Percentiles rank a stretch among this genome's conserved stretches.
phyloP scores from a whole-genome alignment of 2,329 filamentous ascomycete species.

The Madurella fahalii region DNA sequence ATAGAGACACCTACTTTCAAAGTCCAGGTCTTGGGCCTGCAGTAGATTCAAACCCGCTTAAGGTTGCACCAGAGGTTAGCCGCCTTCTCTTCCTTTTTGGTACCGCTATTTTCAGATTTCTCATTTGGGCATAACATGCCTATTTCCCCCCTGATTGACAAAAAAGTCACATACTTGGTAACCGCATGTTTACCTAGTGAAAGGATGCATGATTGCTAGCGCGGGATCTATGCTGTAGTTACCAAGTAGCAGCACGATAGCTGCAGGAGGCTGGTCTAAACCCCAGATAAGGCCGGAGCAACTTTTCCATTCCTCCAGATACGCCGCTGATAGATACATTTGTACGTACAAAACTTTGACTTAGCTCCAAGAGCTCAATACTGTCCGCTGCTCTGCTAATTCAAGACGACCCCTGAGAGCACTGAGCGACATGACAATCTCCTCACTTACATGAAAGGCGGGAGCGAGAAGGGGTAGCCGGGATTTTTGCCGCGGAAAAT shows the following conservation, averaged over 20 bases:
- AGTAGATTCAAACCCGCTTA: no score
- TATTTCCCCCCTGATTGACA: no score
- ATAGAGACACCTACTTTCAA: no score
- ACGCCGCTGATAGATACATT: constrained; percentile 14
- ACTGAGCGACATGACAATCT: neutral
- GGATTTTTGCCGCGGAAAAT: constrained; percentile 93
- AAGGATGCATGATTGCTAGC: no score
- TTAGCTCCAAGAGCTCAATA: neutral
- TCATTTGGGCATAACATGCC: no score
- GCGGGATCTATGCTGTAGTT: no score
- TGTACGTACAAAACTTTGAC: constrained; percentile 12
- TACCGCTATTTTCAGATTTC: no score
- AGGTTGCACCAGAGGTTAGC: no score
- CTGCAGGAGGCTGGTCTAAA: neutral
- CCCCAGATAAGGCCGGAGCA: neutral
- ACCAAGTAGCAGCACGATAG: neutral
- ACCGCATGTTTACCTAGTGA: no score
- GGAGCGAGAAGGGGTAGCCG: constrained; percentile 90
- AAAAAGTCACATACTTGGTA: no score
- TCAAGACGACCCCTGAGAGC: neutral
- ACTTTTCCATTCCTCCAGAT: constrained; percentile 16
- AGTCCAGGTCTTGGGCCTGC: no score
- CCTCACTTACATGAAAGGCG: constrained; percentile 68
- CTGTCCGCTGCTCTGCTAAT: neutral
- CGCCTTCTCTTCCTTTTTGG: no score